These are phyloP conservation scores for Pseudonitzschia pungens DNA, from an alignment of 108 stramenopile species.

Conservation along the genomic window DNA sequence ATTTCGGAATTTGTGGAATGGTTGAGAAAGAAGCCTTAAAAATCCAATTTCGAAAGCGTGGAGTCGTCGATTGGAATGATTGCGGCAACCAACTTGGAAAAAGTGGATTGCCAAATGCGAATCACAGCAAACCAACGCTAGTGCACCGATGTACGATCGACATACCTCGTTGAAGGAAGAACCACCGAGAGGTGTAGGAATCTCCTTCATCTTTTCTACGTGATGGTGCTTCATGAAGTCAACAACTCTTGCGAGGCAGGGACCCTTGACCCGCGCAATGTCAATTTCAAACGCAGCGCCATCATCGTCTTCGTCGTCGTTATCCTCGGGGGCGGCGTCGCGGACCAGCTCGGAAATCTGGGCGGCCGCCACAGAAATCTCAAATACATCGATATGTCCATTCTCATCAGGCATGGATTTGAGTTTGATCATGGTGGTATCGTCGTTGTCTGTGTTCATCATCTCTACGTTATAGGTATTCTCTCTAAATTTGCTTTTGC, in stretches of 20 bases:
- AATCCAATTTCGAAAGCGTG: background rate
- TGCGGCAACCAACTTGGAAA: background rate
- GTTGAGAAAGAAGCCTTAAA: background rate
- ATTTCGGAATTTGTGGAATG: background rate
- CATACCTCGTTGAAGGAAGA: constrained; percentile 65
- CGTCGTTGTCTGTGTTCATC: constrained; percentile 4
- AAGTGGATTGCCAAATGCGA: background rate
- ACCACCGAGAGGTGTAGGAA: constrained; percentile 67
- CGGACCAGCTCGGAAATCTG: constrained; percentile 30
- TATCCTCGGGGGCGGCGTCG: constrained; percentile 27
- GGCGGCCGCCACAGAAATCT: constrained; percentile 26
- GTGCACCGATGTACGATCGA: background rate
- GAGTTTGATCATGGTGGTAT: constrained; percentile 4
- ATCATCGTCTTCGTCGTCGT: constrained; percentile 8
- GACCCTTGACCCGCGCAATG: constrained; percentile 48
- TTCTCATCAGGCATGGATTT: constrained; percentile 10
- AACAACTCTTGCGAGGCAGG: constrained; percentile 64
- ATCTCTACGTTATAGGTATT: background rate
- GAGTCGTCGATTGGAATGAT: background rate
- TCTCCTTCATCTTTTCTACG: constrained; percentile 64
- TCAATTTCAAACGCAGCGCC: constrained; percentile 40
- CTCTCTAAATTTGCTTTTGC: background rate
- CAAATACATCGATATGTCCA: constrained; percentile 15
- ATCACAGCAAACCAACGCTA: background rate
- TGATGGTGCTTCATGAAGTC: constrained; percentile 75